Evolutionary conservation across 768 basidiomycete genomes (phyloP), one percentile per base, ranked within the genome.

Genomic region (Suillus plorans): DNA sequence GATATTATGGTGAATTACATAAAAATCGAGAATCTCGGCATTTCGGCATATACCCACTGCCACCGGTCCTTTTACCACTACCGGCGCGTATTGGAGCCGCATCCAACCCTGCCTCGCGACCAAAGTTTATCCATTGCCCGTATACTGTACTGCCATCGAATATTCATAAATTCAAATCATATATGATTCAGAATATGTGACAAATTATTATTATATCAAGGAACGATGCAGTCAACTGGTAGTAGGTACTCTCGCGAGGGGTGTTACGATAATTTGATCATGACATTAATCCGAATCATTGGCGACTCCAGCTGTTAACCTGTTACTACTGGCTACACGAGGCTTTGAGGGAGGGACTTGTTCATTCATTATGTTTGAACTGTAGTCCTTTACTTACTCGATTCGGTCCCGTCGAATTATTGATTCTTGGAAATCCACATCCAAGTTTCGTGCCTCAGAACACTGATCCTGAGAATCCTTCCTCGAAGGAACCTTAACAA

Each of bases 141-240:
- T 9, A n/a, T 9, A n/a, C n/a, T 5, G 47, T n/a, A 49, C 49
- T 25, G 22, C 49, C 49, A 50, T 47, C n/a, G n/a, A n/a, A 31
- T 31, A 31, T n/a, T 47, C 4, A n/a, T 47, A 45, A n/a, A 3
- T 45, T 20, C 8, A 45, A n/a, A 10, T 12, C 9, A n/a, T n/a
- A 12, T n/a, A 4, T 8, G 47, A 25, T 49, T 25, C 49, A 49
- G 14, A 28, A 16, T 28, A 50, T 50, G 5, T 25, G 7, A 9
- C 49, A 50, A 56, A 20, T 31, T 22, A 25, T 4, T 6, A 31
- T 37, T 37, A 25, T 50, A 63, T 63, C 63, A 59, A 63, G 63
- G 62, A 63, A 63, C 62, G 31, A 31, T 31, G 31, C 16, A n/a
- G 10, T 58, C 41, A 45, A 59, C 39, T 47, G 5, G n/a, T 9